Evolutionary conservation across 2,329 filamentous ascomycete species (phyloP).

Genomic region (Fusarium bactridioides): DNA sequence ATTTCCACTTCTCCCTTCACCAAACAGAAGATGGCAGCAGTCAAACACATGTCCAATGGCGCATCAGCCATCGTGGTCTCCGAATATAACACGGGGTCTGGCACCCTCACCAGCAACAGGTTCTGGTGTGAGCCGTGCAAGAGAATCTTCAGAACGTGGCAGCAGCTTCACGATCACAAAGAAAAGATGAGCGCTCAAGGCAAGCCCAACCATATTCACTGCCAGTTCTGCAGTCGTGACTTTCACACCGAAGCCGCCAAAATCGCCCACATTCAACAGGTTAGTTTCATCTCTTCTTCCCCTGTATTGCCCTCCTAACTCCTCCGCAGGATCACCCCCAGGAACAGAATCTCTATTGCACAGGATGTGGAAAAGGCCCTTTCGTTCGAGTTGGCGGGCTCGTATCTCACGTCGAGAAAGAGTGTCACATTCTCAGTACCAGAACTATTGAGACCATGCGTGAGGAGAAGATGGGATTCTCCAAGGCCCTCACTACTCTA

Average conservation of each 20-base stretch:
- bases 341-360: slow-evolving; percentile 54
- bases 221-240: slow-evolving; percentile 49
- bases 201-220: slow-evolving; percentile 46
- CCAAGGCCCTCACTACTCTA: slow-evolving; percentile 39
- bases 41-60: not conserved
- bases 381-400: slow-evolving; percentile 51
- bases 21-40: not conserved
- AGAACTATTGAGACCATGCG: slow-evolving; percentile 46
- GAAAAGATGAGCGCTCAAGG: slow-evolving; percentile 36
- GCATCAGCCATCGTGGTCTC: not conserved
- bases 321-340: slow-evolving; percentile 48
- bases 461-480: slow-evolving; percentile 49
- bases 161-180: slow-evolving; percentile 44
- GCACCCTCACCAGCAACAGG: slow-evolving; percentile 5
- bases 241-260: slow-evolving; percentile 47
- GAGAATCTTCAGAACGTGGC: slow-evolving; percentile 36
- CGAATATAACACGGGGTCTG: slow-evolving; percentile 26
- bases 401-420: slow-evolving; percentile 56
- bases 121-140: slow-evolving; percentile 45
- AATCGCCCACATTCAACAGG: slow-evolving; percentile 47
- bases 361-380: slow-evolving; percentile 51
- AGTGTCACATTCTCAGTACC: slow-evolving; percentile 50
- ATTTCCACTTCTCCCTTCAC: not conserved
- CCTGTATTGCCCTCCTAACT: slow-evolving; percentile 2
- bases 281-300: slow-evolving; percentile 27